These are phyloP conservation scores for Cryptosporidium baileyi DNA, from an alignment of 169 alveolate genomes.

Conservation along the genomic window DNA sequence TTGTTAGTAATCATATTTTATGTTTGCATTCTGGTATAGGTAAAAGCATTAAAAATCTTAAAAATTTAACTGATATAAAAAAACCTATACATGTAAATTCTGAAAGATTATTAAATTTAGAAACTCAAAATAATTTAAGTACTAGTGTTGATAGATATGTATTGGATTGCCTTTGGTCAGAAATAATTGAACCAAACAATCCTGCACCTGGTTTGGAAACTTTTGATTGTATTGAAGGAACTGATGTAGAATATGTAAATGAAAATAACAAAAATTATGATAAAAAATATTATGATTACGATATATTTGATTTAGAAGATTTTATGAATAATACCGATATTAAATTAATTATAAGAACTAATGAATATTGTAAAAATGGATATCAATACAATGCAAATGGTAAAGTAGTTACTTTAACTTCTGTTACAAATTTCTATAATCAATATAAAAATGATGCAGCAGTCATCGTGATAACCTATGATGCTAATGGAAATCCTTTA, in stretches of 20 bases:
- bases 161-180: constrained; percentile 79
- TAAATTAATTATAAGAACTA: constrained; percentile 74
- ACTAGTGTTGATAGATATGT: constrained; percentile 56
- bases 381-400: constrained; percentile 75
- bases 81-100: constrained; percentile 76
- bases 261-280: background rate
- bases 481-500: constrained; percentile 38
- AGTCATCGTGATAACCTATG: constrained; percentile 70
- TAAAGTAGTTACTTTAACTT: constrained; percentile 73
- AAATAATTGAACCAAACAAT: constrained; percentile 72
- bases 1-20: constrained; percentile 73
- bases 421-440: constrained; percentile 77
- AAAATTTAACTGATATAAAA: constrained; percentile 72
- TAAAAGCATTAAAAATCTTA: constrained; percentile 69
- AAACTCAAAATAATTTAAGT: background rate
- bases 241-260: constrained; percentile 36
- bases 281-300: constrained; percentile 13
- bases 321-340: constrained; percentile 73
- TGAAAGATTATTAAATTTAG: constrained; percentile 39
- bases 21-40: constrained; percentile 80
- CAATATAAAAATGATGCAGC: constrained; percentile 74
- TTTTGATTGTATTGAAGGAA: constrained; percentile 69
- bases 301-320: constrained; percentile 74
- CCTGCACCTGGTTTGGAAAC: constrained; percentile 39
- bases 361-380: constrained; percentile 75